Percentiles rank a stretch among this genome's conserved stretches.
phyloP scores from a whole-genome alignment of 441 rosid genomes.

The Brassica balearica region DNA sequence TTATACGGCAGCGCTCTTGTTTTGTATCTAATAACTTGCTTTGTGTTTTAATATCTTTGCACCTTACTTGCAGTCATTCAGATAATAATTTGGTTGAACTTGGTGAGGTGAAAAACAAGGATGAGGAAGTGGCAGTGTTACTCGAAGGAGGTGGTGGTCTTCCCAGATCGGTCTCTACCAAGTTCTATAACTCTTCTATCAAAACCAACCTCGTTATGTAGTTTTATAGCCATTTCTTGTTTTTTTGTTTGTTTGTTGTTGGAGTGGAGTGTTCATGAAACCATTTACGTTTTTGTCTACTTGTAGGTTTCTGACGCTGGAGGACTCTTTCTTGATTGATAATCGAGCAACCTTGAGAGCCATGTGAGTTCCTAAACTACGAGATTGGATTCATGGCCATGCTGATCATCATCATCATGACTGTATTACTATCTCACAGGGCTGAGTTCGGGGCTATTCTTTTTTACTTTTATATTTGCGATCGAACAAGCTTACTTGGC shows the following conservation, averaged over 20 bases:
- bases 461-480: conserved; percentile 76
- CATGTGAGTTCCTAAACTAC: conserved; percentile 58
- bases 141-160: conserved; percentile 99
- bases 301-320: conserved; percentile 87
- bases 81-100: conserved; percentile 85
- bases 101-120: conserved; percentile 66
- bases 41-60: neutral
- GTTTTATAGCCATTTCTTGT: neutral
- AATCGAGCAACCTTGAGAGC: conserved; percentile 87
- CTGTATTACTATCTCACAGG: conserved; percentile 46
- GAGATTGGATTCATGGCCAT: conserved; percentile 16
- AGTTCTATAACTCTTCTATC: conserved; percentile 61
- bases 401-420: conserved; percentile 27
- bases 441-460: conserved; percentile 87
- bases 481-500: conserved; percentile 78
- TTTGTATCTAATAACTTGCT: neutral
- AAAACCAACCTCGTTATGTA: conserved; percentile 83
- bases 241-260: neutral
- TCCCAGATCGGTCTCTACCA: conserved; percentile 74
- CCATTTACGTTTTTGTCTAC: conserved; percentile 3
- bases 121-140: conserved; percentile 77
- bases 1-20: neutral
- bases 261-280: neutral
- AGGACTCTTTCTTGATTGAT: conserved; percentile 90
- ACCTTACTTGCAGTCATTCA: conserved; percentile 73